A percentile compares a stretch with the other conserved stretches of the same genome.
Conservation (phyloP, 768 basidiomycete species). For the Serendipita indica region DNA sequence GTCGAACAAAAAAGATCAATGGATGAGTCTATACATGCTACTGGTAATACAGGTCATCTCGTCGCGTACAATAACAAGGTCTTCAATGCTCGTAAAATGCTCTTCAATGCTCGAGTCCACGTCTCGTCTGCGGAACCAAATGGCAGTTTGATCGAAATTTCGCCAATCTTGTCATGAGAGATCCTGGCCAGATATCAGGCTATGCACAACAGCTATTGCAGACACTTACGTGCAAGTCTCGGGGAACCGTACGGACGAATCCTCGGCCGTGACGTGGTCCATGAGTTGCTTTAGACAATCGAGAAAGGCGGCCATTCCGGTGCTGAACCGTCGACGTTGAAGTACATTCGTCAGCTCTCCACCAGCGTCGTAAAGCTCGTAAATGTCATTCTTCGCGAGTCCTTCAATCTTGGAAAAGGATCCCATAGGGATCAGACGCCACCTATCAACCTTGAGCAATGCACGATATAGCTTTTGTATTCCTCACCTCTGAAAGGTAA, state of each 20-base stretch:
- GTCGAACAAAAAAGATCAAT: slow-evolving; percentile 7
- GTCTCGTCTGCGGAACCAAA: slow-evolving; percentile 61
- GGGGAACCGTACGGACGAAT: slow-evolving; percentile 59
- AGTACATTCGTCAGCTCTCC: slow-evolving; percentile 80
- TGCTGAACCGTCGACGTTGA: slow-evolving; percentile 91
- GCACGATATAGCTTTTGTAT: not conserved
- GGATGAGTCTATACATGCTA: not conserved
- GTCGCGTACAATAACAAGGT: slow-evolving; percentile 39
- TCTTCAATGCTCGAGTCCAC: slow-evolving; percentile 88
- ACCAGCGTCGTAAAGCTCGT: slow-evolving; percentile 90
- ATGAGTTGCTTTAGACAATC: slow-evolving; percentile 88
- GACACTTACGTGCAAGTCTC: slow-evolving; percentile 52
- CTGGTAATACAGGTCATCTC: not conserved
- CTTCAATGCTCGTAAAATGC: slow-evolving; percentile 79
- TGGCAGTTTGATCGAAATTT: slow-evolving; percentile 84
- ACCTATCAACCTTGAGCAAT: slow-evolving; percentile 33
- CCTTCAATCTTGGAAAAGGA: slow-evolving; percentile 83
- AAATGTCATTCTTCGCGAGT: slow-evolving; percentile 54
- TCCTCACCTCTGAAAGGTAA: slow-evolving; percentile 67
- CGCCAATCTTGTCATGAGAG: slow-evolving; percentile 87
- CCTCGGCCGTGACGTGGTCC: slow-evolving; percentile 68
- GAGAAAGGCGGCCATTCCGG: slow-evolving; percentile 90
- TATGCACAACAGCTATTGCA: slow-evolving; percentile 4
- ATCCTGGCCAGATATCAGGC: slow-evolving; percentile 36
- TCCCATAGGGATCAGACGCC: slow-evolving; percentile 84